Evolutionary conservation across 2,329 filamentous ascomycete genomes (phyloP).

Genomic region (Ophiostoma ulmi): DNA sequence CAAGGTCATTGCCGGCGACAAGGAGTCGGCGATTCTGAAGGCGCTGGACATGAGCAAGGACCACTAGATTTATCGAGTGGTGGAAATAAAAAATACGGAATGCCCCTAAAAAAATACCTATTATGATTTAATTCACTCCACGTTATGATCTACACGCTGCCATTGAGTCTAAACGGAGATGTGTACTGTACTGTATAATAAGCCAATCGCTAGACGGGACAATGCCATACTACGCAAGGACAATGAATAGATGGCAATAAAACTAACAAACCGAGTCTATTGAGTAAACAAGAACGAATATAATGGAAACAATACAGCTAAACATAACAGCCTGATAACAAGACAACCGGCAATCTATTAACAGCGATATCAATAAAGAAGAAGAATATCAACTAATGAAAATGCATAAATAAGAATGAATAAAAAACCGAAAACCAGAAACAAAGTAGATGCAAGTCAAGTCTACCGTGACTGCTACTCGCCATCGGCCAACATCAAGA

Average conservation of each 20-base stretch:
- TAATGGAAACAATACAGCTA: not conserved
- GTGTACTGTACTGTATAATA: too few species aligned
- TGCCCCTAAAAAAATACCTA: not conserved
- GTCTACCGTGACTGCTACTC: slow-evolving; percentile 42
- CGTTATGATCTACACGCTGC: too few species aligned
- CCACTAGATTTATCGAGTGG: not conserved
- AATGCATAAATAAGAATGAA: not conserved
- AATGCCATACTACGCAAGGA: not conserved
- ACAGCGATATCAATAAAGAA: not conserved
- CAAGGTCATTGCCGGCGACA: slow-evolving; percentile 68
- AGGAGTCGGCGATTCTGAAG: slow-evolving; percentile 84
- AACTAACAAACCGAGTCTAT: not conserved
- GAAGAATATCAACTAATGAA: not conserved
- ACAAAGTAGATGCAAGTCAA: not conserved
- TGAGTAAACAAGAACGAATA: not conserved
- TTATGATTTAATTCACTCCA: too few species aligned
- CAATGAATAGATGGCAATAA: not conserved
- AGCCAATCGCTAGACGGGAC: too few species aligned
- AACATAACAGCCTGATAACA: not conserved
- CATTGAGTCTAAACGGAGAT: too few species aligned
- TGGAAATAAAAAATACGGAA: not conserved
- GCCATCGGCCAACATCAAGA: slow-evolving; percentile 85
- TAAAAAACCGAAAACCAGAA: not conserved
- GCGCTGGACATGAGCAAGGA: slow-evolving; percentile 51
- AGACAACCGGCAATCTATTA: not conserved